A percentile compares a stretch with the other conserved stretches of the same genome.
Evolutionary conservation across 1,284 basidiomycete genomes (phyloP).

Genomic region (Phellopilus nigrolimitatus): DNA sequence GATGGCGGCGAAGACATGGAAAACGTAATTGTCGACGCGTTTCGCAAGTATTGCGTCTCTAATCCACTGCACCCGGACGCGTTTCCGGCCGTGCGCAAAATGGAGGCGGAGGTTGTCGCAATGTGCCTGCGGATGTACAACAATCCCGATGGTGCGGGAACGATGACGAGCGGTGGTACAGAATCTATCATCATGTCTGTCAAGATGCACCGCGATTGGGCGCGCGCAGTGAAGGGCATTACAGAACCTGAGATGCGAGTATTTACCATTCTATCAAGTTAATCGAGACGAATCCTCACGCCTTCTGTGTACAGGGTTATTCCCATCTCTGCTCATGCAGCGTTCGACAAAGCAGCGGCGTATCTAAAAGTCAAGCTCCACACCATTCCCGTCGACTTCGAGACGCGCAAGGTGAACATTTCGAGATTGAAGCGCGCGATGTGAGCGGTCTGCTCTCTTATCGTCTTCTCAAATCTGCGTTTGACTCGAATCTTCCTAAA

Average conservation of each 20-base stretch:
- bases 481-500: constrained; percentile 4
- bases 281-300: constrained; percentile 1
- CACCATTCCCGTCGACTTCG: constrained; percentile 78
- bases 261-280: not conserved
- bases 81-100: constrained; percentile 92
- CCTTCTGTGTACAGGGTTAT: constrained; percentile 56
- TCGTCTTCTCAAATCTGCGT: not conserved
- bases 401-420: constrained; percentile 79
- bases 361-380: constrained; percentile 95
- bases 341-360: constrained; percentile 89
- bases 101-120: constrained; percentile 96
- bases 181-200: constrained; percentile 95
- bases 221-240: constrained; percentile 78
- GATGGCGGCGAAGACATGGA: constrained; percentile 84
- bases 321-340: constrained; percentile 85
- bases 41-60: constrained; percentile 68
- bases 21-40: constrained; percentile 64
- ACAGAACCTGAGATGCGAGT: constrained; percentile 88
- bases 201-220: constrained; percentile 95
- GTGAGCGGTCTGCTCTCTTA: constrained; percentile 45
- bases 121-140: constrained; percentile 90
- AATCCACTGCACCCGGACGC: constrained; percentile 96
- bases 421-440: constrained; percentile 79
- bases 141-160: constrained; percentile 80
- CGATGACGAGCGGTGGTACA: constrained; percentile 93